A percentile compares a stretch with the other conserved stretches of the same genome.
Conservation (phyloP, 2,329 filamentous ascomycete genomes). For the Colletotrichum paranaense region DNA sequence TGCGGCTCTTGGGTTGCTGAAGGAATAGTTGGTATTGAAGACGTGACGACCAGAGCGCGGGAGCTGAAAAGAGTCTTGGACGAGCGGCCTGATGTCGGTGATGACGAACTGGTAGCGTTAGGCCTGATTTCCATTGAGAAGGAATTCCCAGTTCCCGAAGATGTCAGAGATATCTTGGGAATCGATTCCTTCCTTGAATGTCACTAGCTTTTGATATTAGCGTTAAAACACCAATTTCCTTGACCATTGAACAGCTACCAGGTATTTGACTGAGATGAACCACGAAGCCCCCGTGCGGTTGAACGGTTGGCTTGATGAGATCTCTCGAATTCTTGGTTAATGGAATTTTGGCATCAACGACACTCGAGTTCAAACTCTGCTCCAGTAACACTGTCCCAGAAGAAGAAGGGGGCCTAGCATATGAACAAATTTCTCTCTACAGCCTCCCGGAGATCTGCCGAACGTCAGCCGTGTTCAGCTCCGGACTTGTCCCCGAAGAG, state of each 20-base stretch:
- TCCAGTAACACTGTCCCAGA: too few species aligned
- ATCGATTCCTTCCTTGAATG: conserved; percentile 41
- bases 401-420: too few species aligned
- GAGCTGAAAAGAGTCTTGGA: conserved; percentile 59
- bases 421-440: neutral
- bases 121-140: conserved; percentile 58
- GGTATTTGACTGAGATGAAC: neutral
- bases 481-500: neutral
- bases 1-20: conserved; percentile 59
- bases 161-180: conserved; percentile 44
- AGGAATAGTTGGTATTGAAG: conserved; percentile 66
- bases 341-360: too few species aligned
- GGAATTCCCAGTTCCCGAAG: conserved; percentile 53
- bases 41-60: conserved; percentile 66
- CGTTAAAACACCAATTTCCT: neutral
- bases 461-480: neutral
- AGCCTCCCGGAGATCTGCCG: neutral
- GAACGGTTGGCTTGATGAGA: too few species aligned
- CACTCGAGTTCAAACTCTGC: too few species aligned
- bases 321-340: too few species aligned
- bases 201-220: neutral
- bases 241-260: too few species aligned
- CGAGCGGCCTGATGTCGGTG: conserved; percentile 46
- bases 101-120: conserved; percentile 48
- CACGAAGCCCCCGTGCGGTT: too few species aligned